phyloP scores from a whole-genome alignment of 78 protist genomes.

The Tieghemostelium lacteum region DNA sequence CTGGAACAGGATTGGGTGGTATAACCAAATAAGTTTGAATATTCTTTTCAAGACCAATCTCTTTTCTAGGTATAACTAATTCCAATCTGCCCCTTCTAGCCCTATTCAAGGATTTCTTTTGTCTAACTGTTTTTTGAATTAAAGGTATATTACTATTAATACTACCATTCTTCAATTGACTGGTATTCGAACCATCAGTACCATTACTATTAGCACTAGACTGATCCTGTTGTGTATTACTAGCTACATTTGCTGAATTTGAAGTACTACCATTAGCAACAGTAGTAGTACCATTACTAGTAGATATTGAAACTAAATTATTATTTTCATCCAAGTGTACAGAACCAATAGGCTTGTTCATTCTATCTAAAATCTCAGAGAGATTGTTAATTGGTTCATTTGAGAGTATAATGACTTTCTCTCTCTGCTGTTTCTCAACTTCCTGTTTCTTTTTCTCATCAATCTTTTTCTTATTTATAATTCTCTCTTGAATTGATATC shows the following conservation, averaged over 20 bases:
- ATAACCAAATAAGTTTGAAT: slow-evolving; percentile 25
- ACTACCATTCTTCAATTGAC: too few species aligned
- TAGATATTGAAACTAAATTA: too few species aligned
- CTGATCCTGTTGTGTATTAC: background rate
- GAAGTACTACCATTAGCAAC: too few species aligned
- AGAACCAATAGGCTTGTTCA: too few species aligned
- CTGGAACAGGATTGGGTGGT: slow-evolving; percentile 8
- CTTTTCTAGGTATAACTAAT: slow-evolving; percentile 11
- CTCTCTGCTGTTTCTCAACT: slow-evolving; percentile 5
- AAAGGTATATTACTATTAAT: too few species aligned
- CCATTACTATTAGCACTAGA: background rate
- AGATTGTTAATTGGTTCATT: too few species aligned
- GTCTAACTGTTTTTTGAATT: background rate
- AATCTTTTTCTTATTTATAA: slow-evolving; percentile 1
- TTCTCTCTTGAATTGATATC: slow-evolving; percentile 47
- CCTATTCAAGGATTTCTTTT: too few species aligned
- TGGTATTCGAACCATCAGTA: background rate
- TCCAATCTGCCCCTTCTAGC: slow-evolving; percentile 22
- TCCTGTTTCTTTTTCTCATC: slow-evolving; percentile 32
- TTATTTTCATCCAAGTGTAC: too few species aligned
- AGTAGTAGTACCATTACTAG: too few species aligned
- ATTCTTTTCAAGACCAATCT: slow-evolving; percentile 15
- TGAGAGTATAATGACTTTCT: background rate
- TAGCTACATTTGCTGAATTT: too few species aligned
- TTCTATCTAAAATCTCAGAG: too few species aligned